Base-by-base conservation (phyloP, 164 flowering plant genomes). In the Umbilicus rupestris region DNA sequence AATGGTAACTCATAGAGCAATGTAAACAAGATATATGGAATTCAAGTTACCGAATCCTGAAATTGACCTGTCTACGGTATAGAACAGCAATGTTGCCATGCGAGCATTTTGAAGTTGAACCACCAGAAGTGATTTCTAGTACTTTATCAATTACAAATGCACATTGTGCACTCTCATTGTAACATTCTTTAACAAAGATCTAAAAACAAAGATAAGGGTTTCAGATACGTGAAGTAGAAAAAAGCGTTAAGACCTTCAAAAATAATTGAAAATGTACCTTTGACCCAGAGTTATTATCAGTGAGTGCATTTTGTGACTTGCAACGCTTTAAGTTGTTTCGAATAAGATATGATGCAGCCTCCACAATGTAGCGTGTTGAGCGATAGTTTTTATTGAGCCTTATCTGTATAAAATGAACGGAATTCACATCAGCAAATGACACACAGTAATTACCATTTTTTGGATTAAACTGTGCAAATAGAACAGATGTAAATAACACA, bases 291-390 rank as follows among this genome's bases (percentile, higher is more conserved):
- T 85, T 72, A 80, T 90, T 93, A 73, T 87, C 97, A 35, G 96
- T 86, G n/a, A 75, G 69, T 64, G 76, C 87, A 65, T 78, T 69
- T 76, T 90, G 88, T 37, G 75, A 75, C 20, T 78, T 84, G 82
- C 88, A 86, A 33, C 97, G 75, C 44, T 80, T 87, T 31, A 44
- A 58, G 70, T 93, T 93, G 69, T 90, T 77, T 75, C 71, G 78
- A 69, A 93, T 93, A 65, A 93, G 86, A 80, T 78, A 79, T 65
- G 96, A 85, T 63, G 98, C 97, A 71, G 98, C 98, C 69, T 93
- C 97, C 62, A 93, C 87, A 66, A 93, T 93, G 68, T 79, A 86
- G 39, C 94, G 84, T 12, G 98, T 90, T 66, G 98, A 93, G 39
- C 98, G 85, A 73, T 93, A 93, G 79, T 93, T 93, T 80, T 77